These are phyloP conservation scores for Tillandsia fasciculata DNA, from an alignment of 176 grass and related monocot species.

Conservation along the genomic window DNA sequence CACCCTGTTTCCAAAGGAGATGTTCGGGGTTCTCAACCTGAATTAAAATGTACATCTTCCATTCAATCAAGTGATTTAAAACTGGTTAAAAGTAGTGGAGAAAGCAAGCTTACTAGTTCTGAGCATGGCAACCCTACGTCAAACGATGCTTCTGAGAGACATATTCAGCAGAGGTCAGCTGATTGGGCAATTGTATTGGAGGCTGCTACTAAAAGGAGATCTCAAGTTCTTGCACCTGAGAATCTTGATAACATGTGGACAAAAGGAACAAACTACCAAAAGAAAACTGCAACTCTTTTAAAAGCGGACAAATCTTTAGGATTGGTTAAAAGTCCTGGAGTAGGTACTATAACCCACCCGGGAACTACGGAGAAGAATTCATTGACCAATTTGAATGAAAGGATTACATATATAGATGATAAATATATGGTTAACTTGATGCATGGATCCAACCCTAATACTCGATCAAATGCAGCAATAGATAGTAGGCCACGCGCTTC, in stretches of 20 bases:
- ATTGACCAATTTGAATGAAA: slow-evolving; percentile 65
- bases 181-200: slow-evolving; percentile 77
- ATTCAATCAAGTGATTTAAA: slow-evolving; percentile 22
- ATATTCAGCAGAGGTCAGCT: slow-evolving; percentile 32
- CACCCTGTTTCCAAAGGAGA: slow-evolving; percentile 30
- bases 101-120: slow-evolving; percentile 22
- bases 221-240: slow-evolving; percentile 85
- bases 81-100: slow-evolving; percentile 24
- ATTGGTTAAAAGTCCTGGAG: slow-evolving; percentile 22
- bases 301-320: slow-evolving; percentile 34
- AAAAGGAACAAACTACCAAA: slow-evolving; percentile 91
- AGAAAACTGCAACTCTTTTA: slow-evolving; percentile 42
- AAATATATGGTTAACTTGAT: slow-evolving; percentile 94
- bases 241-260: slow-evolving; percentile 99
- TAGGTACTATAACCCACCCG: slow-evolving; percentile 20
- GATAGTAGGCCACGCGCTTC: slow-evolving; percentile 42
- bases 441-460: slow-evolving; percentile 52
- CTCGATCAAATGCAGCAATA: slow-evolving; percentile 28
- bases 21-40: slow-evolving; percentile 35
- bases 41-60: slow-evolving; percentile 22
- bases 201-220: slow-evolving; percentile 85
- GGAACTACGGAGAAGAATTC: slow-evolving; percentile 43
- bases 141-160: slow-evolving; percentile 26
- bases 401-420: slow-evolving; percentile 70
- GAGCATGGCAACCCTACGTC: slow-evolving; percentile 27